A percentile compares a stretch with the other conserved stretches of the same genome.
Conservation (phyloP, 78 protist genomes). For the Polysphondylium violaceum region DNA sequence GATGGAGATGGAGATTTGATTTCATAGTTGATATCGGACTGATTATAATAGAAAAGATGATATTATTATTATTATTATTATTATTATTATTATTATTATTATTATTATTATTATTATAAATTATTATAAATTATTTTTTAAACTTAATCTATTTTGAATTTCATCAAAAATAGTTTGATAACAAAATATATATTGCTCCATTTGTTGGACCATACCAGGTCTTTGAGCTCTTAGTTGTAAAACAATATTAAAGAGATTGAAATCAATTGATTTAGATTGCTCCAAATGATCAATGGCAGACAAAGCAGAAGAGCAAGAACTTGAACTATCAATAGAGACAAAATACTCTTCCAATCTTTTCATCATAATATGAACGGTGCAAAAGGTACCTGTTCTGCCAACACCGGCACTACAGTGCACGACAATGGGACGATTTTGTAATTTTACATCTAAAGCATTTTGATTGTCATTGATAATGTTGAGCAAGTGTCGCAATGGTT, state of each 20-base stretch:
- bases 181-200: conserved; percentile 79
- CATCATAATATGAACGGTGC: conserved; percentile 80
- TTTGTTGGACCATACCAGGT: conserved; percentile 86
- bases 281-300: too few relatives aligned
- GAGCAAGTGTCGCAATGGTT: conserved; percentile 42
- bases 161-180: conserved; percentile 68
- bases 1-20: too few relatives aligned
- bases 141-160: conserved; percentile 18
- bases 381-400: conserved; percentile 91
- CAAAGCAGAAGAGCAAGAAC: conserved; percentile 1
- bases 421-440: conserved; percentile 70
- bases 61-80: too few relatives aligned
- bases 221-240: conserved; percentile 76
- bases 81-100: too few relatives aligned
- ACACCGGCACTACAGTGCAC: conserved; percentile 93
- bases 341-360: conserved; percentile 38
- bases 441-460: neutral
- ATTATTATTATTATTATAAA: too few relatives aligned
- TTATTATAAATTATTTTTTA: conserved; percentile 3
- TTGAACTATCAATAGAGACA: neutral
- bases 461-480: conserved; percentile 64
- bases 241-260: conserved; percentile 70
- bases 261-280: conserved; percentile 56
- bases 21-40: too few relatives aligned
- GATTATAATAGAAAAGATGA: too few relatives aligned